Base-by-base conservation (phyloP, 208 protist genomes). In the Trypanosoma scelopori region DNA sequence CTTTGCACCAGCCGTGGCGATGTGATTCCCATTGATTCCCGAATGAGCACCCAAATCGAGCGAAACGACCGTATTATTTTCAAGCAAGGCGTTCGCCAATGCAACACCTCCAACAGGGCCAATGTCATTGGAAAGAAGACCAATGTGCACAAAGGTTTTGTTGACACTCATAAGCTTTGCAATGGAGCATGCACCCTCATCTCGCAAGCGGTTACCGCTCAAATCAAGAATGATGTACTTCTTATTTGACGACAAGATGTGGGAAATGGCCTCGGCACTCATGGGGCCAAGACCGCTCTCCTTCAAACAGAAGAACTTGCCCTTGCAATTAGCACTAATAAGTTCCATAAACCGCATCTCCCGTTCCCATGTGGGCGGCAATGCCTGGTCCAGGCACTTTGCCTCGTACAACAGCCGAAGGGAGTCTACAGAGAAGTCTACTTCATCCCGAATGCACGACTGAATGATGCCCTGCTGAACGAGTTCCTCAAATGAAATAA, bases 331-430 rank as follows among this genome's bases (percentile, higher is more conserved):
- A 6, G 79, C 74, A 59, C 89, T 95, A 47, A 97, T 71, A 20
- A 97, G 78, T 55, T 97, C 88, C 81, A 97, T 92, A 71, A 97
- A 97, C 23, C 91, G 79, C 70, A 91, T 81, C 74, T 97, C 85
- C 5, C 93, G 74, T 74, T 97, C 79, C 85, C 89, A 94, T 4
- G 85, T 85, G 0, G 87, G 83, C 6, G 74, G 49, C n/a, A 97
- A 63, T 22, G 55, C 68, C 61, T 96, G 91, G 60, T 97, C 93
- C 1, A 91, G 46, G 63, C 93, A 97, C 63, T 94, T 94, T 47
- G 87, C 78, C 55, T 85, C 77, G 74, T 95, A 97, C 0, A 97
- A 71, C 1, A 93, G 56, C 1, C 70, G 79, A n/a, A 96, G 78
- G 45, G 96, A 86, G 0, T 87, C 79, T 2, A 82, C 59, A 30